Percentiles rank a stretch among this genome's conserved stretches.
These are phyloP conservation scores for Celoporthe dispersa DNA, from an alignment of 2,329 filamentous ascomycete species.

Conservation along the genomic window DNA sequence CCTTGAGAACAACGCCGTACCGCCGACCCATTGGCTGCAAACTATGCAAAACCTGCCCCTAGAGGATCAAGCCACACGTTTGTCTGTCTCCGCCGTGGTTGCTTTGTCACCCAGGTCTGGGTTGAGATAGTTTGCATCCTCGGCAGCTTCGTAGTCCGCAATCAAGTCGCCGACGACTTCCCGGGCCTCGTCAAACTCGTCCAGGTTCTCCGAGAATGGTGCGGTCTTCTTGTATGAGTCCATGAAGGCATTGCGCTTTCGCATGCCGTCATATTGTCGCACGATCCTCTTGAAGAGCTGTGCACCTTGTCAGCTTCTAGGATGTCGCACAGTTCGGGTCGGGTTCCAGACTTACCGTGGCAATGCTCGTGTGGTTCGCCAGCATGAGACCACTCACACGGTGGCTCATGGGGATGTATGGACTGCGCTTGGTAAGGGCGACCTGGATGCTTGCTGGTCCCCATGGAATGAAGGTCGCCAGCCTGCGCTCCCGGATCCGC, in stretches of 20 bases:
- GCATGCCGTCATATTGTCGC: slow-evolving; percentile 87
- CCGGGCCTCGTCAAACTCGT: slow-evolving; percentile 93
- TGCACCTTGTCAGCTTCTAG: background rate
- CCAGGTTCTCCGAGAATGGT: slow-evolving; percentile 86
- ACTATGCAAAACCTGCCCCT: slow-evolving; percentile 4
- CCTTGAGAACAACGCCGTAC: slow-evolving; percentile 23
- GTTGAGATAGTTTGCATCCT: slow-evolving; percentile 86
- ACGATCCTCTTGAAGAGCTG: slow-evolving; percentile 92
- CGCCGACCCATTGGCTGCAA: background rate
- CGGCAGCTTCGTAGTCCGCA: slow-evolving; percentile 93
- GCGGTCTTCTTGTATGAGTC: slow-evolving; percentile 96
- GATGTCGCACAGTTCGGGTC: slow-evolving; percentile 1
- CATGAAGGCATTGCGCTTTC: slow-evolving; percentile 95
- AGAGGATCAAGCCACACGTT: slow-evolving; percentile 45
- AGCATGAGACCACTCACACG: slow-evolving; percentile 96
- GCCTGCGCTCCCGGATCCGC: slow-evolving; percentile 88
- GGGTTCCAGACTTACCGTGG: slow-evolving; percentile 63
- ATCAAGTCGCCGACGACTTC: slow-evolving; percentile 92
- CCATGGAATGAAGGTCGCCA: slow-evolving; percentile 98
- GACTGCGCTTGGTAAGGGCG: slow-evolving; percentile 92
- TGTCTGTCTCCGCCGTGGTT: slow-evolving; percentile 58
- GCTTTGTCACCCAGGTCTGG: slow-evolving; percentile 64
- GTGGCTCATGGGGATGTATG: slow-evolving; percentile 92
- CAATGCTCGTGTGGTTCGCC: slow-evolving; percentile 96
- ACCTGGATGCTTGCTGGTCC: slow-evolving; percentile 97